Percentiles rank a stretch among this genome's conserved stretches.
Conservation (phyloP, 2,329 filamentous ascomycete species). For the Penicillium sp. region DNA sequence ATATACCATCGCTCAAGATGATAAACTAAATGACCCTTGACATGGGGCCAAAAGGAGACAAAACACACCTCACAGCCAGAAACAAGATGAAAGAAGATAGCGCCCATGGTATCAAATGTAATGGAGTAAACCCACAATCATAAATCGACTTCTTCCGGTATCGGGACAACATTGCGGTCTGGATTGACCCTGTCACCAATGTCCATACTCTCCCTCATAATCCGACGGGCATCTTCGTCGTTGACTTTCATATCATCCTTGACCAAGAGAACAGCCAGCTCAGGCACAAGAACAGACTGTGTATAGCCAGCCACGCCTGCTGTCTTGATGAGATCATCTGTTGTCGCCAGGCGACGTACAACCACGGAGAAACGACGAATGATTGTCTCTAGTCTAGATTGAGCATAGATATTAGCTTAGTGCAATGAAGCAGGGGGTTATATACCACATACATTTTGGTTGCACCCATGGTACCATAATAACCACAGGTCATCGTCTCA, state of each 20-base stretch:
- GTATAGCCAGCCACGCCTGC: slow-evolving; percentile 67
- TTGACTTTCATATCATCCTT: slow-evolving; percentile 57
- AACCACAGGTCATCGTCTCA: slow-evolving; percentile 66
- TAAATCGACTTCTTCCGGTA: slow-evolving; percentile 9
- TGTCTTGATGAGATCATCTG: slow-evolving; percentile 64
- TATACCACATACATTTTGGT: slow-evolving; percentile 58
- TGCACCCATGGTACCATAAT: slow-evolving; percentile 76
- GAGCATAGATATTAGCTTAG: neutral
- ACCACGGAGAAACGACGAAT: slow-evolving; percentile 58
- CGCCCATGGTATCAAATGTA: neutral
- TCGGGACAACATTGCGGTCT: slow-evolving; percentile 53
- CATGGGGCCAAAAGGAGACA: neutral
- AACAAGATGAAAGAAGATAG: neutral
- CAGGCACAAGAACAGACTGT: slow-evolving; percentile 73
- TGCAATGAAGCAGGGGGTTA: neutral
- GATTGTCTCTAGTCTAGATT: slow-evolving; percentile 53
- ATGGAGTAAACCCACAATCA: neutral
- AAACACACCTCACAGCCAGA: neutral
- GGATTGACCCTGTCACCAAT: slow-evolving; percentile 68
- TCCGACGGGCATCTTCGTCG: slow-evolving; percentile 48
- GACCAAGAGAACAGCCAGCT: slow-evolving; percentile 56
- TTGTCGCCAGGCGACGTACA: slow-evolving; percentile 60
- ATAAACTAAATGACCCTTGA: neutral
- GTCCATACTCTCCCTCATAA: slow-evolving; percentile 64
- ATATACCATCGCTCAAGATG: slow-evolving; percentile 2